A percentile compares a stretch with the other conserved stretches of the same genome.
Evolutionary conservation across 2,329 filamentous ascomycete genomes (phyloP).

Genomic region (Penicillium aurantiogriseum): DNA sequence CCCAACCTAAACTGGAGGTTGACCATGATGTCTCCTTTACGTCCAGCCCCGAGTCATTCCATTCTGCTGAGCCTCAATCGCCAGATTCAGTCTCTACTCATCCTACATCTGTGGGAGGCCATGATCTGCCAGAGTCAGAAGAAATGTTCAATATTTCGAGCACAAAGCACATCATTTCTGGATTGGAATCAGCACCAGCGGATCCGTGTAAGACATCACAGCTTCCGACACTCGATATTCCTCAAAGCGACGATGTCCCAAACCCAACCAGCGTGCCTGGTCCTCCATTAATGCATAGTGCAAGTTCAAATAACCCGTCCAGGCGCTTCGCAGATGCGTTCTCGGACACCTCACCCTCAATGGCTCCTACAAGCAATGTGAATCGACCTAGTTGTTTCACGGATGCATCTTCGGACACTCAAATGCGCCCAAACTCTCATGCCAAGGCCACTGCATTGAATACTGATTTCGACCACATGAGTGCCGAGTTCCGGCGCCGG

Average conservation of each 20-base stretch:
- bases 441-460: constrained; percentile 31
- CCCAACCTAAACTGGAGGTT: constrained; percentile 10
- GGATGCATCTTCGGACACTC: not conserved
- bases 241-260: not conserved
- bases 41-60: constrained; percentile 46
- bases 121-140: constrained; percentile 1
- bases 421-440: constrained; percentile 3
- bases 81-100: constrained; percentile 22
- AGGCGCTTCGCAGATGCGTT: not conserved
- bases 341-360: not conserved
- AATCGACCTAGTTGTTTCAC: not conserved
- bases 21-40: constrained; percentile 32
- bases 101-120: constrained; percentile 22
- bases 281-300: not conserved
- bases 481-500: constrained; percentile 50
- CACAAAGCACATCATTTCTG: not conserved
- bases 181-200: not conserved
- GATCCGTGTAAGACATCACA: not conserved
- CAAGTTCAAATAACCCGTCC: not conserved
- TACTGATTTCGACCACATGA: constrained; percentile 32
- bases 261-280: not conserved
- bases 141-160: constrained; percentile 1
- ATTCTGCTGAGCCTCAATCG: constrained; percentile 34
- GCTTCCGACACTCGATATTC: not conserved
- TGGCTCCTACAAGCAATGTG: not conserved